Evolutionary conservation across 2,329 filamentous ascomycete species (phyloP).

Genomic region (Dactylonectria estremocensis): DNA sequence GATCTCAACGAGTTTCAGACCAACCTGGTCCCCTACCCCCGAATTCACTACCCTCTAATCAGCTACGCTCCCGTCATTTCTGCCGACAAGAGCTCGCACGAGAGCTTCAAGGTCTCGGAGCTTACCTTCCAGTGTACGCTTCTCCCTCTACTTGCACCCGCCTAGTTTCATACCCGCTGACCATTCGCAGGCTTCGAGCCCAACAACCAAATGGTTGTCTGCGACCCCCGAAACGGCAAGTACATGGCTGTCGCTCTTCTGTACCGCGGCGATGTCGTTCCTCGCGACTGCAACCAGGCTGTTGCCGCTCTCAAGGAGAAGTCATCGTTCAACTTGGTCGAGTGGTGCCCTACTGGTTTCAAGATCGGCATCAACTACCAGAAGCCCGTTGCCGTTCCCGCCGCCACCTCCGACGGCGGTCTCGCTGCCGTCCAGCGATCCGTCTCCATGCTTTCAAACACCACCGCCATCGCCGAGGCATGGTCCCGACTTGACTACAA

Average conservation of each 20-base stretch:
- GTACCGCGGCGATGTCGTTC: conserved; percentile 80
- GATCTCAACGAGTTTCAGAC: conserved; percentile 86
- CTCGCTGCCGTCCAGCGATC: conserved; percentile 74
- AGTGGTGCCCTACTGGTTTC: conserved; percentile 84
- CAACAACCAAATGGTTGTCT: conserved; percentile 86
- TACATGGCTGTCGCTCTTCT: conserved; percentile 83
- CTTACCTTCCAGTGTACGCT: conserved; percentile 80
- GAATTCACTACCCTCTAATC: conserved; percentile 82
- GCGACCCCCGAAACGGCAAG: conserved; percentile 81
- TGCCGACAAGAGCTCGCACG: conserved; percentile 83
- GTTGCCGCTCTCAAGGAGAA: conserved; percentile 79
- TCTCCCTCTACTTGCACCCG: background rate
- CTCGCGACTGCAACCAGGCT: conserved; percentile 78
- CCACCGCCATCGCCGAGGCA: conserved; percentile 80
- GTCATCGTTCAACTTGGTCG: conserved; percentile 80
- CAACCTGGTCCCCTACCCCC: conserved; percentile 81
- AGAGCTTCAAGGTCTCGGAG: conserved; percentile 89
- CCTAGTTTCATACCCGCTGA: conserved; percentile 43
- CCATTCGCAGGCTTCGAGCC: conserved; percentile 75
- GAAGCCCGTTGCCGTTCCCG: conserved; percentile 73
- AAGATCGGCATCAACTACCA: conserved; percentile 85
- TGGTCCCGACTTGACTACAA: conserved; percentile 82
- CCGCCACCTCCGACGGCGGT: conserved; percentile 68
- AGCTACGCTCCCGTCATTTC: conserved; percentile 81
- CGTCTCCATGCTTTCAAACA: conserved; percentile 82